Percentiles rank a stretch among this genome's conserved stretches.
Conservation (phyloP, 805 yeast species). For the Zygosaccharomyces pseudorouxii region DNA sequence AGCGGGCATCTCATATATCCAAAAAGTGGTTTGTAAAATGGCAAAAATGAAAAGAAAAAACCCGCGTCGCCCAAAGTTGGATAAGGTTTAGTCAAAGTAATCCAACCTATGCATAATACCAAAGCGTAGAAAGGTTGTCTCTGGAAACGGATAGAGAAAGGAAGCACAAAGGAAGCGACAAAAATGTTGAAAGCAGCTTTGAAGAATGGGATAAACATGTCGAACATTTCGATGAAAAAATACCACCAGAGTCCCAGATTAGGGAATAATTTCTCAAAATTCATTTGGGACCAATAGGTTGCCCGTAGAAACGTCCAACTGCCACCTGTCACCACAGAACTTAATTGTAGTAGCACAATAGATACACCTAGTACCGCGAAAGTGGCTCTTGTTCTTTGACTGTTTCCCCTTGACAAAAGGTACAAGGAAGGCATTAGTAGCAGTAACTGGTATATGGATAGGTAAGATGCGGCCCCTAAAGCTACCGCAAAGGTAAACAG, state of each 20-base stretch:
- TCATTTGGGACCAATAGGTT: conserved; percentile 54
- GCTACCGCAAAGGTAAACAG: conserved; percentile 44
- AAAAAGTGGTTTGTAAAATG: conserved; percentile 44
- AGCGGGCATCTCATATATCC: conserved; percentile 45
- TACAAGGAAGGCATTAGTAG: conserved; percentile 55
- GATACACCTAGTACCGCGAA: conserved; percentile 7
- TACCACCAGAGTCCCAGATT: conserved; percentile 99
- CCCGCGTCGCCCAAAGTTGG: conserved; percentile 81
- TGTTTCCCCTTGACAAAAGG: conserved; percentile 10
- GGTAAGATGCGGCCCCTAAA: conserved; percentile 59
- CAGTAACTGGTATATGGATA: conserved; percentile 59
- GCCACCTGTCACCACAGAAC: conserved; percentile 39
- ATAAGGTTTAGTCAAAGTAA: conserved; percentile 71
- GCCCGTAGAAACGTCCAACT: conserved; percentile 45
- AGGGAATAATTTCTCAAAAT: conserved; percentile 71
- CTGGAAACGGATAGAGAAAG: conserved; percentile 65
- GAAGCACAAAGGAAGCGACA: conserved; percentile 59
- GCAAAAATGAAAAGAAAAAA: conserved; percentile 44
- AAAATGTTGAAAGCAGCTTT: conserved; percentile 78
- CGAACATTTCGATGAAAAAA: conserved; percentile 92
- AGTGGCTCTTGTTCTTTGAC: conserved; percentile 2
- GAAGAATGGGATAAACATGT: conserved; percentile 79
- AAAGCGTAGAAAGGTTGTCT: conserved; percentile 56
- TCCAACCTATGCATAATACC: conserved; percentile 45
- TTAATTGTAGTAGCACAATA: conserved; percentile 32